phyloP scores from a whole-genome alignment of 2,329 filamentous ascomycete species.

The Beauveria scarabaeidicola region DNA sequence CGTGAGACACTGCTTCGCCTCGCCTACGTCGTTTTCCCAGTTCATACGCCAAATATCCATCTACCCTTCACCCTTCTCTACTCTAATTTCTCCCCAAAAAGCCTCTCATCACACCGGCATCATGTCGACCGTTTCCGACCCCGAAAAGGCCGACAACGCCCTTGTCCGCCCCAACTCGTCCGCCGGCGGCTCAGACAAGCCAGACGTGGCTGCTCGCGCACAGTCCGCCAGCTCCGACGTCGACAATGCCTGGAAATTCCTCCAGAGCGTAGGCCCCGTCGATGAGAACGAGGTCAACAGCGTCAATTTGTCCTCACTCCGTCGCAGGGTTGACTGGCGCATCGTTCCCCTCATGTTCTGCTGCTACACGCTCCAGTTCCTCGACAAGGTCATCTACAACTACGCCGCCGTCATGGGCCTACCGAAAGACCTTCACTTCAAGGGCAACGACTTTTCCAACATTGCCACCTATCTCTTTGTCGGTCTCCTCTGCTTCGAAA shows the following conservation, averaged over 20 bases:
- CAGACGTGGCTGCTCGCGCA: neutral
- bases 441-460: constrained; percentile 54
- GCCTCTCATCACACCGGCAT: neutral
- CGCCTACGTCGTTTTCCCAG: neutral
- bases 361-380: constrained; percentile 54
- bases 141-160: constrained; percentile 9
- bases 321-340: constrained; percentile 48
- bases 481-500: constrained; percentile 48
- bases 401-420: constrained; percentile 61
- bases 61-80: neutral
- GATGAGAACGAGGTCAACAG: constrained; percentile 23
- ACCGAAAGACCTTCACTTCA: constrained; percentile 35
- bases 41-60: neutral
- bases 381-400: constrained; percentile 57
- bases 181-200: constrained; percentile 12
- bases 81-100: neutral
- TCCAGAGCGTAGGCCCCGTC: constrained; percentile 32
- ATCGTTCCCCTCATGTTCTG: constrained; percentile 55
- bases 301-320: constrained; percentile 36
- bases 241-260: constrained; percentile 39
- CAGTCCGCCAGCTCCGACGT: constrained; percentile 19
- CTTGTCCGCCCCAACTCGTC: constrained; percentile 8
- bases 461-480: constrained; percentile 56
- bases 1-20: neutral
- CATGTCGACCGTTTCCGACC: constrained; percentile 17